Conservation (phyloP, 2,329 filamentous ascomycete genomes). For the Colletotrichum zoysiae region DNA sequence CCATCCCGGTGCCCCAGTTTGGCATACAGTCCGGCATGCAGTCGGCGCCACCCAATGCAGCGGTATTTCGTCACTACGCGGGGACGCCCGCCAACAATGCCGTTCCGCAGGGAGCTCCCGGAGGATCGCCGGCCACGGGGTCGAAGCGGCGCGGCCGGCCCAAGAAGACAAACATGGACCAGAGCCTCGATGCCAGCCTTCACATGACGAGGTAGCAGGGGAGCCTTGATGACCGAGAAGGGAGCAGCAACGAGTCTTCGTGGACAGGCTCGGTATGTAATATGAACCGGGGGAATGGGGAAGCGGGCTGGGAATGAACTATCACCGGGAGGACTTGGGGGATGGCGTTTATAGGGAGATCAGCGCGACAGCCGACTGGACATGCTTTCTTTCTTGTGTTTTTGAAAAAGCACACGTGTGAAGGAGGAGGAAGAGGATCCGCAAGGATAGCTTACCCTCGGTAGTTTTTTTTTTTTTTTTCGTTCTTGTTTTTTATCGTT, state of each 20-base stretch:
- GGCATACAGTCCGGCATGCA: conserved; percentile 42
- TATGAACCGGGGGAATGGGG: background rate
- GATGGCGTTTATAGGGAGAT: conserved; percentile 32
- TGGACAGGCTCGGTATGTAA: conserved; percentile 4
- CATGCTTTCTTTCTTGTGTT: conserved; percentile 21
- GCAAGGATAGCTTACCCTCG: conserved; percentile 28
- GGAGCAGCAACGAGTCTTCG: background rate
- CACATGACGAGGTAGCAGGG: conserved; percentile 29
- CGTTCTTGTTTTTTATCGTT: background rate
- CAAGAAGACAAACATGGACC: conserved; percentile 38
- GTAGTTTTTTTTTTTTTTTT: conserved; percentile 25
- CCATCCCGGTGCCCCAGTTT: conserved; percentile 42
- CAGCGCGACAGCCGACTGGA: conserved; percentile 7
- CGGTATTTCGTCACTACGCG: conserved; percentile 41
- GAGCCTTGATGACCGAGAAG: background rate
- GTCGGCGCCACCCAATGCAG: conserved; percentile 16
- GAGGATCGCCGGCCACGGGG: conserved; percentile 23
- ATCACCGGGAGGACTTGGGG: conserved; percentile 23
- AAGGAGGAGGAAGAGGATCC: conserved; percentile 11
- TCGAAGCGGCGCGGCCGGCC: conserved; percentile 42
- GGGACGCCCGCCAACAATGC: conserved; percentile 25
- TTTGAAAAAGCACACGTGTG: conserved; percentile 30
- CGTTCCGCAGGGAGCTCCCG: conserved; percentile 18
- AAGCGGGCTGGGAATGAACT: background rate
- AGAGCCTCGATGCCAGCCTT: conserved; percentile 32